Percentiles rank a stretch among this genome's conserved stretches.
These are phyloP conservation scores for Hemileccinum impolitum DNA, from an alignment of 768 basidiomycete genomes.

Conservation along the genomic window DNA sequence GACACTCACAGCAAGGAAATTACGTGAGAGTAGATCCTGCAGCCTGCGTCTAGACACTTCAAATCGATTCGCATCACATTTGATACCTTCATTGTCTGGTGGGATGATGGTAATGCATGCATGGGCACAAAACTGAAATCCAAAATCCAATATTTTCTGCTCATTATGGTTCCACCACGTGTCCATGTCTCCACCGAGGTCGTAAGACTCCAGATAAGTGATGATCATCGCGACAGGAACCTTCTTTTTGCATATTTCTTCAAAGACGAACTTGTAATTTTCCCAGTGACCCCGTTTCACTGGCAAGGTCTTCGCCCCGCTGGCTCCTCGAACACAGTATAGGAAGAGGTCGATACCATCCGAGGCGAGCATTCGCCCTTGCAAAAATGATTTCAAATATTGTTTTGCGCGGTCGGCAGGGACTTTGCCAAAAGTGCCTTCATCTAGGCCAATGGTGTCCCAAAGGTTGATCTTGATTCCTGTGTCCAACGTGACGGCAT, in stretches of 20 bases:
- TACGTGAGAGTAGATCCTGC: conserved; percentile 5
- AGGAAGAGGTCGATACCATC: conserved; percentile 27
- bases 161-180: conserved; percentile 36
- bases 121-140: conserved; percentile 33
- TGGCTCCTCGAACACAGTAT: conserved; percentile 27
- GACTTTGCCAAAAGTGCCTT: conserved; percentile 22
- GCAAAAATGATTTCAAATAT: conserved; percentile 26
- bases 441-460: conserved; percentile 37
- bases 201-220: conserved; percentile 27
- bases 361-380: conserved; percentile 9
- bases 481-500: conserved; percentile 16
- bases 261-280: conserved; percentile 23
- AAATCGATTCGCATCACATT: conserved; percentile 5
- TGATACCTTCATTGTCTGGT: not conserved
- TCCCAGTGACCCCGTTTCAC: conserved; percentile 15
- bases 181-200: conserved; percentile 26
- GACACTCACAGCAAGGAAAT: conserved; percentile 14
- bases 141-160: conserved; percentile 20
- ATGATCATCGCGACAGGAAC: conserved; percentile 25
- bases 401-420: conserved; percentile 14
- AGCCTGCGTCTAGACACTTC: conserved; percentile 11
- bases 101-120: conserved; percentile 35
- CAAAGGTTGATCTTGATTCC: conserved; percentile 23
- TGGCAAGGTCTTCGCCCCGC: conserved; percentile 9
- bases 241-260: conserved; percentile 23